Conservation (phyloP, 2,329 filamentous ascomycete genomes). For the Coniochaeta ligniaria region DNA sequence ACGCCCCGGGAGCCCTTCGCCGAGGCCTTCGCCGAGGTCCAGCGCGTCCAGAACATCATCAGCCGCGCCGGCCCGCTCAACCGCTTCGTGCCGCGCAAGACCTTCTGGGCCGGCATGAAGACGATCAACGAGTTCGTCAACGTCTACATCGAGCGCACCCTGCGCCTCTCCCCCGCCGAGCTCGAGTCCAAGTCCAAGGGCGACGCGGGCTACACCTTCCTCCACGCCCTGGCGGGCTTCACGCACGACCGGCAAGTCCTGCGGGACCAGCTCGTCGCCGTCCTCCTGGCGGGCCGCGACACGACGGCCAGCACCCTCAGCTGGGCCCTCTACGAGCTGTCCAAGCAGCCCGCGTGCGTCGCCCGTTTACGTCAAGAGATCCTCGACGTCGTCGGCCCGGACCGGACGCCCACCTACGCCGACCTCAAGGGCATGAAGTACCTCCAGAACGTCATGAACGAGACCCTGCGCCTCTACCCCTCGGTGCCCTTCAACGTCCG, state of each 20-base stretch:
- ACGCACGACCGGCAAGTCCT: constrained; percentile 66
- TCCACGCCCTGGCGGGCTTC: constrained; percentile 76
- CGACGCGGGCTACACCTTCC: constrained; percentile 71
- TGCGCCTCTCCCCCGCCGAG: constrained; percentile 63
- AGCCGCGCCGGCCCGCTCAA: constrained; percentile 58
- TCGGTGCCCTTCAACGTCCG: constrained; percentile 75
- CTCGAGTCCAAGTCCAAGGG: constrained; percentile 66
- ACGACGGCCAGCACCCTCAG: constrained; percentile 78
- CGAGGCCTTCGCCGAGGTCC: constrained; percentile 74
- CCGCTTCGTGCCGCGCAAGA: constrained; percentile 52
- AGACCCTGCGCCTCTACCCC: constrained; percentile 72
- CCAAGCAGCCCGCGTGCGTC: constrained; percentile 60
- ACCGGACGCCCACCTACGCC: constrained; percentile 61
- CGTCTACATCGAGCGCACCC: constrained; percentile 67
- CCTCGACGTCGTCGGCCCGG: constrained; percentile 54
- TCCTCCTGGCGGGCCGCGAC: constrained; percentile 79
- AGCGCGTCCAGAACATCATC: constrained; percentile 63
- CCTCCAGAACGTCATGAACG: constrained; percentile 65
- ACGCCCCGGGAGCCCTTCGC: constrained; percentile 62
- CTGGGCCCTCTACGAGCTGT: constrained; percentile 78
- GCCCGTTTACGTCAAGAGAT: constrained; percentile 69
- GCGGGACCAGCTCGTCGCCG: constrained; percentile 75
- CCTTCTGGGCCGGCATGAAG: constrained; percentile 57
- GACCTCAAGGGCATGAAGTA: constrained; percentile 87
- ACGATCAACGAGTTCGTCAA: constrained; percentile 71